Conservation (phyloP, 176 grass and related monocot species). For the Triticum turgidum region DNA sequence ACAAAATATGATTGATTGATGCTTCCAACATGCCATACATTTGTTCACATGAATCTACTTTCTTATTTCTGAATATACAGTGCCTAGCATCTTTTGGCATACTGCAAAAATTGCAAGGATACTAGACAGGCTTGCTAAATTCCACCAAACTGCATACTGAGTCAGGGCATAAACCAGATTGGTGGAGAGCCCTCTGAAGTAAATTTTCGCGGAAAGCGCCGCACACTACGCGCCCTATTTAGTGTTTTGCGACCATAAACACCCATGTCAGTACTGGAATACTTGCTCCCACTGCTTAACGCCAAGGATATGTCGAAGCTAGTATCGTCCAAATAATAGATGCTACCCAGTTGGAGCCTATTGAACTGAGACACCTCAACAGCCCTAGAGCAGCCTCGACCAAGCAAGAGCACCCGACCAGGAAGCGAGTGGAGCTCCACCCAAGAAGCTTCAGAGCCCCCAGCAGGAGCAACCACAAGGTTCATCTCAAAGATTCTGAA, state of each 20-base stretch:
- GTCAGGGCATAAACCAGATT: constrained; percentile 20
- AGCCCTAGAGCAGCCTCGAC: constrained; percentile 15
- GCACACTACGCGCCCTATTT: background rate
- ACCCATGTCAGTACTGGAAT: background rate
- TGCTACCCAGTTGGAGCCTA: background rate
- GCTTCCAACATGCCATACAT: constrained; percentile 8
- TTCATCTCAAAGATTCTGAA: constrained; percentile 34
- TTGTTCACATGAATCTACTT: background rate
- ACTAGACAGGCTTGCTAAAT: background rate
- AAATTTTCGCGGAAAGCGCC: background rate
- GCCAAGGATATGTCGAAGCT: background rate
- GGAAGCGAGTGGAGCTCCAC: background rate
- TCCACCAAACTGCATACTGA: background rate
- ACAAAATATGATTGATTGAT: background rate
- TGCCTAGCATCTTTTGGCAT: background rate
- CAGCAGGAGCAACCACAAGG: background rate
- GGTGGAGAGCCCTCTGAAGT: constrained; percentile 12
- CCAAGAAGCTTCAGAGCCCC: background rate
- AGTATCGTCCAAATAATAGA: constrained; percentile 32
- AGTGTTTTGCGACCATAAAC: background rate
- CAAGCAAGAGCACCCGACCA: constrained; percentile 18
- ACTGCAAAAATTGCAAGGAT: constrained; percentile 5
- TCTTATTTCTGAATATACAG: background rate
- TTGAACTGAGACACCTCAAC: constrained; percentile 20
- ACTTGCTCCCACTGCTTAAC: background rate